Base-by-base conservation (phyloP, 2,329 filamentous ascomycete genomes). In the Paraphaeosphaeria minitans region DNA sequence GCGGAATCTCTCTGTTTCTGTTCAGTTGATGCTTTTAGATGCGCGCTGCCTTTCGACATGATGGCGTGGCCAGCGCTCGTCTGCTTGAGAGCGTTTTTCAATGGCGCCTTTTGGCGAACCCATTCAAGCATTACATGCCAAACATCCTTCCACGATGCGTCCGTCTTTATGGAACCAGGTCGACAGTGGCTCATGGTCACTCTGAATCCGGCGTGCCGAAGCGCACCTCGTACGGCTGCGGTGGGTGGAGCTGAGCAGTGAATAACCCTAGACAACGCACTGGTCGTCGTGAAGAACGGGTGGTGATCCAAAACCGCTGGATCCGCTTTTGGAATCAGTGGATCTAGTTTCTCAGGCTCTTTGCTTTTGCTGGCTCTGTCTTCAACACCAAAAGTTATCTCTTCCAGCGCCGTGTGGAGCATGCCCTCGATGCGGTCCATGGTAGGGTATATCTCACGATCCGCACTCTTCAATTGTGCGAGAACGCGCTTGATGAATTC, bases 91-190 rank as follows among this genome's bases (percentile, higher is more conserved):
- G 87, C 86, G 37, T 88, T 85, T 72, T 91, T 96, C 58, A 96
- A 83, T 0, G 93, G 93, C 0, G 86, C 83, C 69, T 89, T 90
- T 73, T 96, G 92, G 24, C 89, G 85, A 14, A 91, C 86, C 92
- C 93, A 99, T 77, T 97, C 93, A 27, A 91, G 85, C 87, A 98
- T 95, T 29, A 98, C 82, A 73, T 96, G 90, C 93, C 95, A 98
- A 49, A 99, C 85, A 0, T 92, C 88, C 4, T 82, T 82, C 93
- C 93, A 99, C 0, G 93, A 91, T 14, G 95, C 95, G 77, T 98
- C 88, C 0, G 95, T 98, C 80, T 96, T 96, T 77, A 98, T 88
- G 70, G 91, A 95, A 27, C 93, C 94, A 0, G 92, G 85, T 66
- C 93, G 92, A 68, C 92, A 92, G 76, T 99, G 95, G 67, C 91